Conservation (phyloP, 495 filamentous ascomycete species). For the Xylaria cubensis region DNA sequence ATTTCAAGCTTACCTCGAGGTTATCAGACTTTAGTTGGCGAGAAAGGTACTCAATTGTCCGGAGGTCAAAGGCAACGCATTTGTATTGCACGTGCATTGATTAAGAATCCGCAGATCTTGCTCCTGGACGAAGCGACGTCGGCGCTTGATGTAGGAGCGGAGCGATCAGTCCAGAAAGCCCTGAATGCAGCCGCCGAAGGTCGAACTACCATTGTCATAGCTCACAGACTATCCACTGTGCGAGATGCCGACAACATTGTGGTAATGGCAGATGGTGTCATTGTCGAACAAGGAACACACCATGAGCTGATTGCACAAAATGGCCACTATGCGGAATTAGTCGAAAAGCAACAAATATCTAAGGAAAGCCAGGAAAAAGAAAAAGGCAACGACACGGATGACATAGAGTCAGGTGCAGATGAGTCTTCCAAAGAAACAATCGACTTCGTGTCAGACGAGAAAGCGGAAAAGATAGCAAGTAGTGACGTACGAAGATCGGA, state of each 20-base stretch:
- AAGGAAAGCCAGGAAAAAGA: background rate
- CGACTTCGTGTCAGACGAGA: background rate
- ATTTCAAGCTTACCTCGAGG: conserved; percentile 51
- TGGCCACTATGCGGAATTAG: conserved; percentile 60
- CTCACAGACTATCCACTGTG: conserved; percentile 73
- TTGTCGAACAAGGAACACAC: conserved; percentile 74
- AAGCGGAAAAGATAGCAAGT: background rate
- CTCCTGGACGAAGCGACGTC: conserved; percentile 85
- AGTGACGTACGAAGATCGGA: background rate
- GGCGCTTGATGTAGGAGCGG: conserved; percentile 75
- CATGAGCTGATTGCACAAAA: conserved; percentile 63
- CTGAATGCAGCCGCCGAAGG: background rate
- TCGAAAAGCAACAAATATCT: conserved; percentile 51
- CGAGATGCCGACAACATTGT: conserved; percentile 74
- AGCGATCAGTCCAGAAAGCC: conserved; percentile 68
- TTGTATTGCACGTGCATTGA: conserved; percentile 71
- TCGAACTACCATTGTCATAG: conserved; percentile 4
- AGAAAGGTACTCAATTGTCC: conserved; percentile 56
- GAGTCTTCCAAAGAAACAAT: background rate
- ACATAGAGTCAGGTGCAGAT: background rate
- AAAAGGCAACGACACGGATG: background rate
- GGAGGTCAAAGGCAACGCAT: conserved; percentile 71
- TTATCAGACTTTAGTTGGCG: conserved; percentile 64
- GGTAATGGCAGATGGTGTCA: conserved; percentile 64
- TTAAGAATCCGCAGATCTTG: conserved; percentile 78